phyloP scores from a whole-genome alignment of 1,284 basidiomycete species.

The Tylopilus orsonianus region DNA sequence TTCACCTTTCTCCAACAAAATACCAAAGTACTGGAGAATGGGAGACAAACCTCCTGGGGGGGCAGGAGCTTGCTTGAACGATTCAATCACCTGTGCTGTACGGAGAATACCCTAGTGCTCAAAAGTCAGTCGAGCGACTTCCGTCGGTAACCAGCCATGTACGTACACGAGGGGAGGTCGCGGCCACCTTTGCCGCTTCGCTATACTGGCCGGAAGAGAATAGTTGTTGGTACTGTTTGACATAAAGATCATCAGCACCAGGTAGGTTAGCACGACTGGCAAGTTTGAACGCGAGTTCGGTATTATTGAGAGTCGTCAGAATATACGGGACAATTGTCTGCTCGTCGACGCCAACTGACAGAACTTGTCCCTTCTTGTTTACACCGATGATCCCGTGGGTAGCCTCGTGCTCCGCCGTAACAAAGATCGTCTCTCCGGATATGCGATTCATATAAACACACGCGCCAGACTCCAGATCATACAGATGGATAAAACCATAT shows the following conservation, averaged over 20 bases:
- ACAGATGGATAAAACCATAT: conserved; percentile 99
- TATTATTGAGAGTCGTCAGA: conserved; percentile 92
- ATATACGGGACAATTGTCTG: conserved; percentile 96
- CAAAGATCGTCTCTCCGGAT: conserved; percentile 99
- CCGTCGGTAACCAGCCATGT: not conserved
- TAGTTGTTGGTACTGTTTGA: conserved; percentile 93
- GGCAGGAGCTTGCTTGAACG: conserved; percentile 94
- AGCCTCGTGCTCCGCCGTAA: conserved; percentile 94
- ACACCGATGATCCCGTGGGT: conserved; percentile 97
- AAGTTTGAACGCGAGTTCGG: conserved; percentile 97
- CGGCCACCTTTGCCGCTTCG: conserved; percentile 98
- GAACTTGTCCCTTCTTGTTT: conserved; percentile 99
- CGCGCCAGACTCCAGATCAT: conserved; percentile 97
- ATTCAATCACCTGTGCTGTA: conserved; percentile 94
- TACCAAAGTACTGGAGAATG: conserved; percentile 98
- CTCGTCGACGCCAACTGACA: conserved; percentile 97
- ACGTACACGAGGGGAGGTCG: conserved; percentile 87
- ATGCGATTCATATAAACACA: conserved; percentile 99
- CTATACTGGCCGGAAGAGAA: conserved; percentile 90
- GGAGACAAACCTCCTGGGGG: conserved; percentile 92
- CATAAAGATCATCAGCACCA: conserved; percentile 96
- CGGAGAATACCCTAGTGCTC: conserved; percentile 86
- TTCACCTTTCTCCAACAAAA: conserved; percentile 95
- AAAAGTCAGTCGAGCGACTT: conserved; percentile 8
- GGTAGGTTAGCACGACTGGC: conserved; percentile 97